Evolutionary conservation across 352 stramenopile species (phyloP).

Genomic region (Globisporangium nagaii): DNA sequence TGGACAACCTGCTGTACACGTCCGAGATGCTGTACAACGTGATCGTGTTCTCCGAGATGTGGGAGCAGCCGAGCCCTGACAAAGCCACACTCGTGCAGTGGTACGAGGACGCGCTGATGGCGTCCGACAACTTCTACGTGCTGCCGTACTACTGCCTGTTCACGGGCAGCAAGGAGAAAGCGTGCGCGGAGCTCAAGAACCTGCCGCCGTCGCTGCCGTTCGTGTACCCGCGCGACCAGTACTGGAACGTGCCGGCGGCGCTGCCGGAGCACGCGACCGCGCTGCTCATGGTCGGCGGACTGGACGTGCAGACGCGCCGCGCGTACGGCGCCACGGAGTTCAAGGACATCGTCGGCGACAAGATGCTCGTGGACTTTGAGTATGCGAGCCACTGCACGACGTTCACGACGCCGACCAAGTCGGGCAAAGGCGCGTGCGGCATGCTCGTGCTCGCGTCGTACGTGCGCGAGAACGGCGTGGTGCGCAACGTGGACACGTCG

Average conservation of each 20-base stretch:
- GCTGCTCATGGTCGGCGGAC: slow-evolving; percentile 47
- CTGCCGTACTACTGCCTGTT: slow-evolving; percentile 78
- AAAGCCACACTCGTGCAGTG: slow-evolving; percentile 45
- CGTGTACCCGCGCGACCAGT: slow-evolving; percentile 54
- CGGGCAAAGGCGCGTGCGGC: slow-evolving; percentile 45
- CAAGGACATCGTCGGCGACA: slow-evolving; percentile 34
- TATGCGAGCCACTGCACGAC: slow-evolving; percentile 71
- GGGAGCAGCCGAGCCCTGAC: slow-evolving; percentile 47
- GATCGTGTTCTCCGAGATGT: slow-evolving; percentile 80
- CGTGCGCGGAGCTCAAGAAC: slow-evolving; percentile 44
- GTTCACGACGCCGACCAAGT: slow-evolving; percentile 57
- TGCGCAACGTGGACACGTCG: slow-evolving; percentile 58
- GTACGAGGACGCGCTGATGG: slow-evolving; percentile 60
- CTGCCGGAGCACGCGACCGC: slow-evolving; percentile 35
- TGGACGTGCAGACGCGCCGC: slow-evolving; percentile 48
- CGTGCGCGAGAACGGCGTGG: slow-evolving; percentile 44
- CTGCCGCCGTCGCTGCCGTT: slow-evolving; percentile 32
- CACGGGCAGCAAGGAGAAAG: slow-evolving; percentile 51
- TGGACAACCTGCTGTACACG: slow-evolving; percentile 46
- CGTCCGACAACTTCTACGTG: slow-evolving; percentile 60
- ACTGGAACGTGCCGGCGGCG: slow-evolving; percentile 58
- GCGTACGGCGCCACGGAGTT: slow-evolving; percentile 54
- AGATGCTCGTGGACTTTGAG: slow-evolving; percentile 66
- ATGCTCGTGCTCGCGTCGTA: slow-evolving; percentile 66
- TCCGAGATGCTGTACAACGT: slow-evolving; percentile 75